Evolutionary conservation across 495 filamentous ascomycete genomes (phyloP), one percentile per base, ranked within the genome.

Genomic region (Daldinia vernicosa): DNA sequence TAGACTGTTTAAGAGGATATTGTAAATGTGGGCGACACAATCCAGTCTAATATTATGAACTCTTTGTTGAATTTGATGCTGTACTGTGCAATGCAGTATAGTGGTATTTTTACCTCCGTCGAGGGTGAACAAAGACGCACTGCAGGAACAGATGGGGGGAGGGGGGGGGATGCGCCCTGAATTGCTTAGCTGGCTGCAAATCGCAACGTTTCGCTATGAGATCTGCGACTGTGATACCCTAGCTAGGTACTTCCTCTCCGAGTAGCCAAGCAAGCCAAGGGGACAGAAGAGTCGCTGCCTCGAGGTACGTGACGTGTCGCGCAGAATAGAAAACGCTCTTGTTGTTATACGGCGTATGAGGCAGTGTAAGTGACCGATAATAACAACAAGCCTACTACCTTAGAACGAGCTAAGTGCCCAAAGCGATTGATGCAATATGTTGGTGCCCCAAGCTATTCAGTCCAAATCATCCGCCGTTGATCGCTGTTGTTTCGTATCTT

Each of bases 181-280:
- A n/a, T 59, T 50, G 43, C 28, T 33, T 33, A 32, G 54, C n/a
- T 66, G 22, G 39, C 24, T 65, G 50, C 55, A 65, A 53, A 73
- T 28, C 56, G 43, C 65, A 63, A 69, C 47, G 65, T 66, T 69
- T 69, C 57, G 66, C 52, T 28, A 66, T 32, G 43, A 59, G 66
- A 73, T 73, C 70, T 73, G 70, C 66, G 66, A 73, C 70, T 63
- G 53, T 69, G 52, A 66, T 62, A 73, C 61, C 70, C 70, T 72
- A 52, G 57, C 66, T 69, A 67, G 63, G 59, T 53, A 66, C 57
- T 62, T 62, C 57, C 43, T 47, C 60, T 63, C 55, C 45, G 52
- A 67, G 47, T 63, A 32, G 28, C 26, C 30, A 62, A 32, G 47
- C 50, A 69, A 66, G 60, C 51, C 35, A 24, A 55, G 51, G 65